These are phyloP conservation scores for Arctium minus DNA, from an alignment of 129 eudicot species.

Conservation along the genomic window DNA sequence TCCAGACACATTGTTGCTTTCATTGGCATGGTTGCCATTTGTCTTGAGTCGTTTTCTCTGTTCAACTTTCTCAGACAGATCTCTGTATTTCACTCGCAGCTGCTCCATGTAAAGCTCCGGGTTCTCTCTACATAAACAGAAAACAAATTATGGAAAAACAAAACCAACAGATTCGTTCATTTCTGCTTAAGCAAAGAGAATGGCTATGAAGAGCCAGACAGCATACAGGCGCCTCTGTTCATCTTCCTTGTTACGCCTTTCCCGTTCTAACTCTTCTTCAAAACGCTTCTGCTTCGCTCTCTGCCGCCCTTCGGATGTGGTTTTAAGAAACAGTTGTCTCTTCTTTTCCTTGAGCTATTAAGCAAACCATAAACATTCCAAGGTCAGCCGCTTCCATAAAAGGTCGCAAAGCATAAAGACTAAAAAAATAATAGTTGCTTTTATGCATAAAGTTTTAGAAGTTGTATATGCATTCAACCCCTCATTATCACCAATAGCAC, in stretches of 20 bases:
- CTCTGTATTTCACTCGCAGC: conserved; percentile 67
- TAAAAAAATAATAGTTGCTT: neutral
- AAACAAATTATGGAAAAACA: neutral
- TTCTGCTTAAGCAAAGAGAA: neutral
- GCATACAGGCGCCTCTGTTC: conserved; percentile 94
- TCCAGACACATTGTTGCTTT: conserved; percentile 61
- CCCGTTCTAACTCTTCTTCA: conserved; percentile 81
- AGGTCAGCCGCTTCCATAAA: neutral
- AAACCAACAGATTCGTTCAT: neutral
- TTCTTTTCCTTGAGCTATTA: conserved; percentile 85
- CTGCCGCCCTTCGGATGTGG: conserved; percentile 94
- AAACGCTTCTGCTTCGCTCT: conserved; percentile 90
- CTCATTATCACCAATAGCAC: neutral
- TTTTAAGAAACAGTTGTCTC: conserved; percentile 83
- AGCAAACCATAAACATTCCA: conserved; percentile 17
- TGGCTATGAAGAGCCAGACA: neutral
- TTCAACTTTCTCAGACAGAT: conserved; percentile 77
- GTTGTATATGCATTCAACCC: neutral
- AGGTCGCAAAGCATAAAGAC: neutral
- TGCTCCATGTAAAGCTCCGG: conserved; percentile 89
- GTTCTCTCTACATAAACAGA: conserved; percentile 54
- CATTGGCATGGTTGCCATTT: conserved; percentile 67
- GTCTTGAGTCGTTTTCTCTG: conserved; percentile 83
- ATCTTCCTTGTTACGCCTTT: conserved; percentile 76
- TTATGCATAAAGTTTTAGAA: neutral